Percentiles rank a stretch among this genome's conserved stretches.
phyloP scores from a whole-genome alignment of 257 asterid species.

The Nicotiana benthamiana region DNA sequence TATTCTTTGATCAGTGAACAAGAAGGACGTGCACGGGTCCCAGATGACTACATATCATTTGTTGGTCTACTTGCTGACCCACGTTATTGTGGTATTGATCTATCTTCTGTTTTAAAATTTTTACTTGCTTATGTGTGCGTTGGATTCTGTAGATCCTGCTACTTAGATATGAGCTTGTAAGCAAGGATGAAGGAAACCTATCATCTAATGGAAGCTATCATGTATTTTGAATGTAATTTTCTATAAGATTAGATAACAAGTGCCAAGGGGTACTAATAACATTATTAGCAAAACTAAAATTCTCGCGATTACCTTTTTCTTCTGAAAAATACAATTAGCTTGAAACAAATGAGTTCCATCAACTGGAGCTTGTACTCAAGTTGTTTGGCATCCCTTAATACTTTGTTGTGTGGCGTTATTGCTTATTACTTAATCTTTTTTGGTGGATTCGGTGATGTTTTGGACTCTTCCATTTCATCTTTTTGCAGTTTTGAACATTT shows the following conservation, averaged over 20 bases:
- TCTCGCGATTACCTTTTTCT: neutral
- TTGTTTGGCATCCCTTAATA: slow-evolving; percentile 1
- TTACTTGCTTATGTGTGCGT: neutral
- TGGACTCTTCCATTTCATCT: neutral
- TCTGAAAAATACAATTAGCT: neutral
- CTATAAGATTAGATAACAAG: neutral
- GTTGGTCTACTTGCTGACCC: slow-evolving; percentile 96
- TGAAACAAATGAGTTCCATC: neutral
- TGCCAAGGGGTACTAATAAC: neutral
- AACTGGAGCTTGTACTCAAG: slow-evolving; percentile 3
- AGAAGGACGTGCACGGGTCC: slow-evolving; percentile 61
- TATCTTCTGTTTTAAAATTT: neutral
- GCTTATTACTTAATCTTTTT: neutral
- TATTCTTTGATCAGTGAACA: slow-evolving; percentile 89
- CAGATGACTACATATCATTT: slow-evolving; percentile 83
- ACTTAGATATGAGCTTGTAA: neutral
- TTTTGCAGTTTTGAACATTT: neutral
- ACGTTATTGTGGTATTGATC: slow-evolving; percentile 61
- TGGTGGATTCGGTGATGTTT: neutral
- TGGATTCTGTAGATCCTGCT: neutral
- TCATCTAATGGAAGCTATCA: slow-evolving; percentile 1
- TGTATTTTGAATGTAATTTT: neutral
- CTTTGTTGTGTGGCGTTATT: neutral
- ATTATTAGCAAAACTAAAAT: neutral
- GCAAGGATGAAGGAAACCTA: neutral